Evolutionary conservation across 2,329 filamentous ascomycete genomes (phyloP).

Genomic region (Trichoderma arundinaceum): DNA sequence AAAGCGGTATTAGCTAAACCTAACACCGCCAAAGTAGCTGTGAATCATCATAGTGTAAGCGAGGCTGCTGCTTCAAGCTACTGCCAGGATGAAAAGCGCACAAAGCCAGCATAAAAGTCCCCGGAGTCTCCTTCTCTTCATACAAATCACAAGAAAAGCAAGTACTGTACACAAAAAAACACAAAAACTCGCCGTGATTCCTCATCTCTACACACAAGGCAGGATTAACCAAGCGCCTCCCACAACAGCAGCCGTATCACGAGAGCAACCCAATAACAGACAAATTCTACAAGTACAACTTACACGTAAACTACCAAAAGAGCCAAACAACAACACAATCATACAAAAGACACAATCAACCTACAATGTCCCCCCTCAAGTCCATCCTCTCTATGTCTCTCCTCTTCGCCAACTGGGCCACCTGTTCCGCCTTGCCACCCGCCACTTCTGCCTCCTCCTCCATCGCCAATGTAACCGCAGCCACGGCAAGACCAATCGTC

Average conservation of each 20-base stretch:
- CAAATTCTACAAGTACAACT: background rate
- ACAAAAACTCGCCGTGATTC: background rate
- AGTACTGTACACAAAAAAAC: background rate
- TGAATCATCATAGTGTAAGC: background rate
- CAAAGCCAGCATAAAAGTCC: too few relatives aligned
- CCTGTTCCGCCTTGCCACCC: background rate
- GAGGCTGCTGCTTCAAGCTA: background rate
- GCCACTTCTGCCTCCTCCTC: background rate
- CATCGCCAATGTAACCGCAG: background rate
- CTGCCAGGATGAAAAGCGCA: background rate
- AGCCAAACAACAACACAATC: background rate
- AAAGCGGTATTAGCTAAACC: too few relatives aligned
- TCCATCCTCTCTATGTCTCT: conserved; percentile 19
- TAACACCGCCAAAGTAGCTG: too few relatives aligned
- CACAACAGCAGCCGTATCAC: background rate
- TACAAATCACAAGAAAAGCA: background rate
- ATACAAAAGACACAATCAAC: background rate
- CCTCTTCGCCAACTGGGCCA: conserved; percentile 10
- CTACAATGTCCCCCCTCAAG: conserved; percentile 12
- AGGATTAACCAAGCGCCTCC: background rate
- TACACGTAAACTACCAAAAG: background rate
- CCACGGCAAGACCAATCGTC: background rate
- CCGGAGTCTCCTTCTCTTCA: background rate
- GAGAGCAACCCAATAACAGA: background rate
- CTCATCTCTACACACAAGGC: background rate